Base-by-base conservation (phyloP, 2,329 filamentous ascomycete species). In the Fusarium proliferatum region DNA sequence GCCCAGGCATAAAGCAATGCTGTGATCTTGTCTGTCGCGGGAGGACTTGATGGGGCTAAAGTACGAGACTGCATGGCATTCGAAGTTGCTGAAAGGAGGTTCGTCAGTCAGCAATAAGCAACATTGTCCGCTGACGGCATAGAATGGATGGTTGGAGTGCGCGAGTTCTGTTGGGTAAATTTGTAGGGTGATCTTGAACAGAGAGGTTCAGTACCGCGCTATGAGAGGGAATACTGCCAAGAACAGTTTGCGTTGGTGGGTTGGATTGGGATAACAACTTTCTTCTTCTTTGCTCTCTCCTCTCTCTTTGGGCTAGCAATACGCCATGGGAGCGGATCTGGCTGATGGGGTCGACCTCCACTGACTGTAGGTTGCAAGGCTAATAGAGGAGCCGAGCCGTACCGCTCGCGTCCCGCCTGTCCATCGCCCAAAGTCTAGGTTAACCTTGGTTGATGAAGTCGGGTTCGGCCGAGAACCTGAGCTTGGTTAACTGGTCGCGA, bases 331-430 rank as follows among this genome's bases (percentile, higher is more conserved):
- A 74, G 70, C 67, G 61, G 69, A 70, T 63, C 62, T 65, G 61
- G 49, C 61, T 62, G 59, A 64, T 63, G 73, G 69, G 49, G 62
- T 52, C 42, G 39, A 48, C 56, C 43, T 61, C 46, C 45, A 61
- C 64, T 67, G 64, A 53, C 58, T 62, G 71, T 45, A 74, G 64
- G 71, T 61, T 73, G 65, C 64, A 73, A 64, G 69, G 69, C 69
- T 74, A 75, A 65, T 26, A 74, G 55, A 70, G 65, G 75, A 73
- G 64, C 67, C 74, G 71, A 77, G 75, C 75, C 72, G 75, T 72
- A 74, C 71, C 71, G 68, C 72, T 74, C 66, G 58, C 67, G 58
- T 68, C 72, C 72, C 72, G 70, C 46, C 60, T 59, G 69, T 67
- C 64, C 67, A 71, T 59, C 53, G 68, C 57, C 60, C 68, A 72